A percentile compares a stretch with the other conserved stretches of the same genome.
These are phyloP conservation scores for Trypanosoma brucei DNA, from an alignment of 208 protist species.

Conservation along the genomic window DNA sequence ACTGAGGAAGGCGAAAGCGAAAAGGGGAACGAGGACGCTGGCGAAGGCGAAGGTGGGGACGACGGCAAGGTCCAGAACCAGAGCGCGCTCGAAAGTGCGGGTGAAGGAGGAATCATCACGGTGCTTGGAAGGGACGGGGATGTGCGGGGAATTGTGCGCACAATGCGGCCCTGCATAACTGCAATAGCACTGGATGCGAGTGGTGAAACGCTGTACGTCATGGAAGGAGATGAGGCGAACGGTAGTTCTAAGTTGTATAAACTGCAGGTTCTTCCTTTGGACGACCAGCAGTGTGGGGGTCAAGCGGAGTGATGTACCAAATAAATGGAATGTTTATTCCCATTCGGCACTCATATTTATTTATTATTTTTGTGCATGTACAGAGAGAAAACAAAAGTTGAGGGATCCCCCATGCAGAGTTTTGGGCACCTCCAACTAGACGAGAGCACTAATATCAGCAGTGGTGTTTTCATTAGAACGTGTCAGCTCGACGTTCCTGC, in stretches of 20 bases:
- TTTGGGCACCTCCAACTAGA: too few relatives aligned
- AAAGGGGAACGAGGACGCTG: slow-evolving; percentile 5
- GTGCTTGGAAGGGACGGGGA: slow-evolving; percentile 39
- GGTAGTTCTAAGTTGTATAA: slow-evolving; percentile 40
- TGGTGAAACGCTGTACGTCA: slow-evolving; percentile 34
- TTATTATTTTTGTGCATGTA: too few relatives aligned
- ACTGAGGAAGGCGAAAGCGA: slow-evolving; percentile 2
- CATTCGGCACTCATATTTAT: too few relatives aligned
- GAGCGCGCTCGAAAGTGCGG: background rate
- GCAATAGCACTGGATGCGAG: slow-evolving; percentile 32
- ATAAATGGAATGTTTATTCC: too few relatives aligned
- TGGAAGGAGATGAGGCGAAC: slow-evolving; percentile 34
- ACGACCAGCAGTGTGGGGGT: background rate
- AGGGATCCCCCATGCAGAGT: too few relatives aligned
- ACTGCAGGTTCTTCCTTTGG: slow-evolving; percentile 8
- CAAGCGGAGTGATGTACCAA: background rate
- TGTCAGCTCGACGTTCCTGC: too few relatives aligned
- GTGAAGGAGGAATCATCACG: slow-evolving; percentile 31
- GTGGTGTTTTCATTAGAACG: too few relatives aligned
- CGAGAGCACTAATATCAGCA: too few relatives aligned
- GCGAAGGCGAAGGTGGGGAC: background rate
- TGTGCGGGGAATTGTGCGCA: slow-evolving; percentile 32
- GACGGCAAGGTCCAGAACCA: too few relatives aligned
- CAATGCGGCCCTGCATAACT: slow-evolving; percentile 36
- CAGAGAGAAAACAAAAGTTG: too few relatives aligned